phyloP scores from a whole-genome alignment of 257 asterid species.

The Parsonsia alboflavescens region DNA sequence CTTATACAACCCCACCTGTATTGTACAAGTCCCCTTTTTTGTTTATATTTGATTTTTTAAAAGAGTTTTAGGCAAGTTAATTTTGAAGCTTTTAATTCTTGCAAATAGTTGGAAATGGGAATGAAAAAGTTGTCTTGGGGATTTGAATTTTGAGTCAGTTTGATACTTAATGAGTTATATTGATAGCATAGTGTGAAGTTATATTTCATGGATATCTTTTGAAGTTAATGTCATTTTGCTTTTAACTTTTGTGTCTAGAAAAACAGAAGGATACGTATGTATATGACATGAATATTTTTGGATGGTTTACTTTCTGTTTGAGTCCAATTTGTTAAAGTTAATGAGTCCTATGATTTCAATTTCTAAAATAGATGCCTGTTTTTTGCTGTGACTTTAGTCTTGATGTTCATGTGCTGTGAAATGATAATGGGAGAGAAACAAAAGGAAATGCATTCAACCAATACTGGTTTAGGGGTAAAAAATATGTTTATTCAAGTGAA shows the following conservation, averaged over 20 bases:
- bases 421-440: not conserved
- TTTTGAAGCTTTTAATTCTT: not conserved
- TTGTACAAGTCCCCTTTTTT: conserved; percentile 37
- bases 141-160: not conserved
- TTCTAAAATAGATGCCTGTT: not conserved
- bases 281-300: no score
- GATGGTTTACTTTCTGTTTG: no score
- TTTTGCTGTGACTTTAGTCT: not conserved
- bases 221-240: not conserved
- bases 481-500: not conserved
- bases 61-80: not conserved
- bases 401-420: not conserved
- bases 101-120: not conserved
- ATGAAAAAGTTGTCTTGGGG: not conserved
- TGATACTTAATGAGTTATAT: no score
- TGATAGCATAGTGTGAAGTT: not conserved
- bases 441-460: not conserved
- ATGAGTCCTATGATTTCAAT: not conserved
- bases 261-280: no score
- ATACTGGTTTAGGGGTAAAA: not conserved
- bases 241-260: not conserved
- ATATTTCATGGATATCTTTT: not conserved
- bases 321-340: not conserved
- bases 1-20: conserved; percentile 88
- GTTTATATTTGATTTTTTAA: not conserved